Evolutionary conservation across 495 filamentous ascomycete species (phyloP).

Genomic region (Entonaema liquescens): DNA sequence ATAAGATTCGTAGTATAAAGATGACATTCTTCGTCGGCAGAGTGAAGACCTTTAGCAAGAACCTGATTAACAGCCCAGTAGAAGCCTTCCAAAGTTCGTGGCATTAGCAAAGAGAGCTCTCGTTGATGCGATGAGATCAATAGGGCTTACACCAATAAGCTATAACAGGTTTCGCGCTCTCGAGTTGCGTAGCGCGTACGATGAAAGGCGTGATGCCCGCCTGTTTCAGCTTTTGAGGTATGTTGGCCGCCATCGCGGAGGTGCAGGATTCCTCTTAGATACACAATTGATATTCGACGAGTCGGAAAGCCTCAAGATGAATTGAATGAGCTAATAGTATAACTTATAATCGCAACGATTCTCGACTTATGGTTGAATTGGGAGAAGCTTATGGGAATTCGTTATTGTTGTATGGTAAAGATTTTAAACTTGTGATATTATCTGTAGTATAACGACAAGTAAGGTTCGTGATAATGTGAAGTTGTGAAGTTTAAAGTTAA

Average conservation of each 20-base stretch:
- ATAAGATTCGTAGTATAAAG: constrained; percentile 83
- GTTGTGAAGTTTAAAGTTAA: background rate
- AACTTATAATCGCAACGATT: background rate
- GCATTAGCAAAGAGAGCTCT: constrained; percentile 19
- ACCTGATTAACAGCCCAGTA: constrained; percentile 95
- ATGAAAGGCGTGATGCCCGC: constrained; percentile 81
- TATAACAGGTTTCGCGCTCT: constrained; percentile 82
- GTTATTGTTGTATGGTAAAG: background rate
- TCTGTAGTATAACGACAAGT: background rate
- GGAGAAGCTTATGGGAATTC: background rate
- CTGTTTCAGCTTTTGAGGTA: constrained; percentile 78
- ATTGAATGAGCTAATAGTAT: background rate
- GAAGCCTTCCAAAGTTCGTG: constrained; percentile 65
- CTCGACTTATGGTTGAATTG: background rate
- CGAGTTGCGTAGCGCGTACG: constrained; percentile 82
- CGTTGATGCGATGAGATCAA: background rate
- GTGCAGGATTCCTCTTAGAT: background rate
- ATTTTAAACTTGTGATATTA: background rate
- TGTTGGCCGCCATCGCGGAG: constrained; percentile 69
- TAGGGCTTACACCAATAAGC: constrained; percentile 88
- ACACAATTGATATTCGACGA: background rate
- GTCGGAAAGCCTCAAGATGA: background rate
- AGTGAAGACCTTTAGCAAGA: constrained; percentile 79
- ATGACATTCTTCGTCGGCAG: constrained; percentile 74
- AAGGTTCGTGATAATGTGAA: background rate